These are phyloP conservation scores for Pythium brassicae DNA, from an alignment of 352 stramenopile genomes.

Conservation along the genomic window DNA sequence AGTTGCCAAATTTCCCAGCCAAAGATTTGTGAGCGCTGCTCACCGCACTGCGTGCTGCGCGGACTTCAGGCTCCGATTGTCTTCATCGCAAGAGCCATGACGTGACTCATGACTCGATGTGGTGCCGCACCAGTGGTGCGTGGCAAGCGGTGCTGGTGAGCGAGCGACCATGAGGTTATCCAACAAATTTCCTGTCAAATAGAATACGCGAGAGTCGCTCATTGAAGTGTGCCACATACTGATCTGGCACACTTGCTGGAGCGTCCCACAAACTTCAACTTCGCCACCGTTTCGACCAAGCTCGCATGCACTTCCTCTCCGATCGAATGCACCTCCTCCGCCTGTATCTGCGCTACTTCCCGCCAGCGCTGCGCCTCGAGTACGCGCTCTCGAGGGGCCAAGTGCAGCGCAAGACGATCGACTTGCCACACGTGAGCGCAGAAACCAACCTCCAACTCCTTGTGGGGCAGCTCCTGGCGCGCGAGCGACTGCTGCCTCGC, in stretches of 20 bases:
- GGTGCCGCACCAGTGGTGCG: too few species aligned
- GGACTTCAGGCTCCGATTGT: too few species aligned
- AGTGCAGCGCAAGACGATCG: constrained; percentile 46
- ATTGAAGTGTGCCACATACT: neutral
- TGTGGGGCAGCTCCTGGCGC: constrained; percentile 44
- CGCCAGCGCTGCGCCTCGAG: constrained; percentile 60
- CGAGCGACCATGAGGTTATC: too few species aligned
- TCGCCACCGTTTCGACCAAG: neutral
- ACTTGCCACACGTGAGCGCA: constrained; percentile 58
- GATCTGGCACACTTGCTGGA: neutral
- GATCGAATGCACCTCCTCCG: constrained; percentile 54
- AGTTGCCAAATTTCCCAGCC: too few species aligned
- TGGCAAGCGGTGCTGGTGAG: too few species aligned
- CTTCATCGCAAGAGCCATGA: too few species aligned
- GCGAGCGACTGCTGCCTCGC: constrained; percentile 56
- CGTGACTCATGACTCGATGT: too few species aligned
- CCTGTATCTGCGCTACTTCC: constrained; percentile 73
- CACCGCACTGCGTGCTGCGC: too few species aligned
- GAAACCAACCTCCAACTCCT: constrained; percentile 64
- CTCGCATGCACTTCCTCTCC: too few species aligned
- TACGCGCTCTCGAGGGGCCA: constrained; percentile 48
- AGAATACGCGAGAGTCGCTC: neutral
- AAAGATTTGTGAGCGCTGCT: too few species aligned
- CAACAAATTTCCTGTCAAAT: neutral
- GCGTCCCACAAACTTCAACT: constrained; percentile 3